Percentiles rank a stretch among this genome's conserved stretches.
These are phyloP conservation scores for Cryoendolithus antarcticus DNA, from an alignment of 2,329 filamentous ascomycete genomes.

Conservation along the genomic window DNA sequence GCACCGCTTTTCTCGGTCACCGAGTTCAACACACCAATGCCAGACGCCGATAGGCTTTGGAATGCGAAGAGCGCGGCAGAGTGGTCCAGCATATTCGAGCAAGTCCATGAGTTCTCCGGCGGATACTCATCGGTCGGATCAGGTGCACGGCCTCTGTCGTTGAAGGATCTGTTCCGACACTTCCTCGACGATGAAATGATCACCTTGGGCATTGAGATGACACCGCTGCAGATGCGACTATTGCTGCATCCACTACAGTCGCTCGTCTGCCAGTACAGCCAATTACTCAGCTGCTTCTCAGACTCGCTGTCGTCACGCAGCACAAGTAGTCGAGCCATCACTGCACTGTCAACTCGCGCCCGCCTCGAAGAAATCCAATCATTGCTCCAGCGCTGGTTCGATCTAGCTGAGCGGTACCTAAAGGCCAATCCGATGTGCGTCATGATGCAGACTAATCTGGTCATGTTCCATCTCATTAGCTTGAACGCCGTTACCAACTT, in stretches of 20 bases:
- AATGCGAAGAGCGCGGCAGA: constrained; percentile 43
- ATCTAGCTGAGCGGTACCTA: constrained; percentile 45
- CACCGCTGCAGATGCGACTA: constrained; percentile 49
- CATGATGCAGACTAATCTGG: constrained; percentile 51
- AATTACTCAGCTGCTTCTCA: constrained; percentile 54
- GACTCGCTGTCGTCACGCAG: constrained; percentile 39
- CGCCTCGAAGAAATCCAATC: constrained; percentile 53
- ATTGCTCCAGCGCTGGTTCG: constrained; percentile 54
- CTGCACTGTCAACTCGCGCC: constrained; percentile 46
- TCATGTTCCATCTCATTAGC: constrained; percentile 59
- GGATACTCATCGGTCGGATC: constrained; percentile 43
- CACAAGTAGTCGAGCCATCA: constrained; percentile 36
- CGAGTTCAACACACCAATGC: constrained; percentile 53
- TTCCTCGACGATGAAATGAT: constrained; percentile 54
- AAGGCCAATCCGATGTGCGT: constrained; percentile 45
- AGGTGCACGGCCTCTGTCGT: constrained; percentile 42
- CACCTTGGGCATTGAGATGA: constrained; percentile 38
- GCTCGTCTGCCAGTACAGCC: constrained; percentile 50
- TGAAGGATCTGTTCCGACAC: constrained; percentile 54
- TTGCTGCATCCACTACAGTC: constrained; percentile 57
- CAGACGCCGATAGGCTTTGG: constrained; percentile 52
- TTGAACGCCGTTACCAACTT: constrained; percentile 58
- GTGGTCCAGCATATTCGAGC: constrained; percentile 49
- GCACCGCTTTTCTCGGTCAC: constrained; percentile 51
- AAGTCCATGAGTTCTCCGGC: constrained; percentile 43